These are phyloP conservation scores for Paxillus ammoniavirescens DNA, from an alignment of 768 basidiomycete species.

Conservation along the genomic window DNA sequence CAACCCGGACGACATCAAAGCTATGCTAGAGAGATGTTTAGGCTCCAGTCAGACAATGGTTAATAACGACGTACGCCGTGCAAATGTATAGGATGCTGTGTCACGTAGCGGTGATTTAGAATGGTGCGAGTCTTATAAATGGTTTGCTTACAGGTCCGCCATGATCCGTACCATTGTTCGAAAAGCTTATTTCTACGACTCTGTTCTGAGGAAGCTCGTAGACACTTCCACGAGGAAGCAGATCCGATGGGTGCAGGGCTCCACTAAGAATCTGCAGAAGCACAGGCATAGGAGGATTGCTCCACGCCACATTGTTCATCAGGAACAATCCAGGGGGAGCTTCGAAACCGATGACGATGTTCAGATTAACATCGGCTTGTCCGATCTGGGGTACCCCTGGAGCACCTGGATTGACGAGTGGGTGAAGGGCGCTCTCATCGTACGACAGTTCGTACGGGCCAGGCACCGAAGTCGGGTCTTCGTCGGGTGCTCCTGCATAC, in stretches of 20 bases:
- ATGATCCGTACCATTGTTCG: slow-evolving; percentile 25
- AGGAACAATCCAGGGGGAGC: slow-evolving; percentile 4
- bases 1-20: slow-evolving; percentile 19
- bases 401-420: slow-evolving; percentile 30
- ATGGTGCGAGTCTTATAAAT: neutral
- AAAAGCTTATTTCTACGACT: slow-evolving; percentile 46
- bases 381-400: slow-evolving; percentile 40
- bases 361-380: slow-evolving; percentile 40
- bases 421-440: slow-evolving; percentile 39
- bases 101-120: neutral
- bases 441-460: slow-evolving; percentile 31
- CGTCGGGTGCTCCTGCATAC: slow-evolving; percentile 42
- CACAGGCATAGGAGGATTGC: slow-evolving; percentile 46
- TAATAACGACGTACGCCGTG: slow-evolving; percentile 35
- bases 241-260: slow-evolving; percentile 39
- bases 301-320: slow-evolving; percentile 32
- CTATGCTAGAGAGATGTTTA: slow-evolving; percentile 23
- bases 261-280: slow-evolving; percentile 62
- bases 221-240: slow-evolving; percentile 49
- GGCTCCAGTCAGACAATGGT: neutral
- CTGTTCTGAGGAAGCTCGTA: slow-evolving; percentile 44
- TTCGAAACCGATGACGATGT: slow-evolving; percentile 13
- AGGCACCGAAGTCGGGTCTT: slow-evolving; percentile 41
- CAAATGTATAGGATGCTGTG: slow-evolving; percentile 40
- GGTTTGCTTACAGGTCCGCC: slow-evolving; percentile 30